Percentiles rank a stretch among this genome's conserved stretches.
phyloP scores from a whole-genome alignment of 75 land plant species.

The Cupressus sempervirens region DNA sequence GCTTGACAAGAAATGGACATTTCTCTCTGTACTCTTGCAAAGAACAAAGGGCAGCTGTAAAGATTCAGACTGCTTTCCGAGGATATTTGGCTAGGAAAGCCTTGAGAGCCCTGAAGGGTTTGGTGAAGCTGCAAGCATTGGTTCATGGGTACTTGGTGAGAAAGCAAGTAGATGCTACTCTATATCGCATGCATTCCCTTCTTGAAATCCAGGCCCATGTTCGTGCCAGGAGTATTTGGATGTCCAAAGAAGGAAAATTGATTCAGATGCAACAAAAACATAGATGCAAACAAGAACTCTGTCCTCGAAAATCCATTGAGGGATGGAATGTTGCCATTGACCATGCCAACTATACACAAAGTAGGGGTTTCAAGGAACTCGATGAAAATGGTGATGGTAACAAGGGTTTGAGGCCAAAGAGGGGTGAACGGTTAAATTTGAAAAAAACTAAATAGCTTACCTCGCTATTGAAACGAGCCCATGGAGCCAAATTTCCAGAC shows the following conservation, averaged over 20 bases:
- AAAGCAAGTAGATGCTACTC: conserved; percentile 24
- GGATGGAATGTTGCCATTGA: conserved; percentile 6
- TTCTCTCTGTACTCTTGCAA: conserved; percentile 20
- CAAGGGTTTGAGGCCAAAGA: no score
- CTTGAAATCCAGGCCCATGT: conserved; percentile 30
- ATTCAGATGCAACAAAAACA: conserved; percentile 23
- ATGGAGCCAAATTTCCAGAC: not conserved
- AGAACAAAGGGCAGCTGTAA: conserved; percentile 47
- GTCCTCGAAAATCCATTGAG: conserved; percentile 20
- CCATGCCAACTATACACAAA: not conserved
- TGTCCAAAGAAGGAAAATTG: conserved; percentile 22
- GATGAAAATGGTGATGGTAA: no score
- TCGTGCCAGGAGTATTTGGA: conserved; percentile 24
- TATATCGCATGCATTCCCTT: conserved; percentile 28
- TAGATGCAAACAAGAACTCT: conserved; percentile 13
- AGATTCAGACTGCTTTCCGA: conserved; percentile 63
- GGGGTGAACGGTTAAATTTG: not conserved
- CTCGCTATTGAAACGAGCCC: not conserved
- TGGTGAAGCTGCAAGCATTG: conserved; percentile 39
- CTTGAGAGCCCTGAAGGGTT: conserved; percentile 34
- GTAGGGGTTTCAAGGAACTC: no score
- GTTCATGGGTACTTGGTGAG: conserved; percentile 31
- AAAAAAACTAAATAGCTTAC: not conserved
- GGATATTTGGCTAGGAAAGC: conserved; percentile 58
- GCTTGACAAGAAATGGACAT: conserved; percentile 57